These are phyloP conservation scores for Xylaria sp. DNA, from an alignment of 2,329 filamentous ascomycete species.

Conservation along the genomic window DNA sequence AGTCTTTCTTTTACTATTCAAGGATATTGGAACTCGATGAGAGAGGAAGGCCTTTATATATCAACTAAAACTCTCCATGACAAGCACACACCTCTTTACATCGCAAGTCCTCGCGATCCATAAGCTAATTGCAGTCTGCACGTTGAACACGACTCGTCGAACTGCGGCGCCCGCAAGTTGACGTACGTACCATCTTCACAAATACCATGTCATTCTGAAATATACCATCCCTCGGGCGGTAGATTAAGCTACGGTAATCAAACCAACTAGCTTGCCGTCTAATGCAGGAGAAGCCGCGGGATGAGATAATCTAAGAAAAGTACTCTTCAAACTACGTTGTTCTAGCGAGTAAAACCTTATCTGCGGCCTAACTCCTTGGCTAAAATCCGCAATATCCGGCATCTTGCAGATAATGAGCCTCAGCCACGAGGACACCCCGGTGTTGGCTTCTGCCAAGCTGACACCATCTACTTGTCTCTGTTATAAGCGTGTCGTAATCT, in stretches of 20 bases:
- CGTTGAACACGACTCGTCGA: conserved; percentile 13
- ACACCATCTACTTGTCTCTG: not conserved
- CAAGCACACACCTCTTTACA: not conserved
- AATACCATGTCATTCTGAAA: not conserved
- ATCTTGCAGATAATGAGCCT: conserved; percentile 11
- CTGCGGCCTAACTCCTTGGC: conserved; percentile 20
- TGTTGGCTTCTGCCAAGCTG: not conserved
- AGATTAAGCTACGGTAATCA: not conserved
- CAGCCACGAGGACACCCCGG: not conserved
- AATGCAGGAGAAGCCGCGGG: not conserved
- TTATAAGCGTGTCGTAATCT: not conserved
- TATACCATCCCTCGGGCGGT: not conserved
- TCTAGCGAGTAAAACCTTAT: not conserved
- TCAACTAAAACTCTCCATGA: not conserved
- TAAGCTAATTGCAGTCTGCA: not conserved
- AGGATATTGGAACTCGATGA: not conserved
- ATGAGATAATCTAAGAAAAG: not conserved
- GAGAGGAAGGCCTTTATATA: conserved; percentile 12
- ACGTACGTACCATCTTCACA: not conserved
- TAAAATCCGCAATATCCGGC: conserved; percentile 28
- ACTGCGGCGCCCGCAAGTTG: not conserved
- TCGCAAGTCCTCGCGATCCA: not conserved
- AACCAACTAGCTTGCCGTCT: not conserved
- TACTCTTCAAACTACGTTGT: not conserved
- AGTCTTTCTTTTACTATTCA: not conserved